Evolutionary conservation across 164 flowering plant species (phyloP).

Genomic region (Brasenia schreberi): DNA sequence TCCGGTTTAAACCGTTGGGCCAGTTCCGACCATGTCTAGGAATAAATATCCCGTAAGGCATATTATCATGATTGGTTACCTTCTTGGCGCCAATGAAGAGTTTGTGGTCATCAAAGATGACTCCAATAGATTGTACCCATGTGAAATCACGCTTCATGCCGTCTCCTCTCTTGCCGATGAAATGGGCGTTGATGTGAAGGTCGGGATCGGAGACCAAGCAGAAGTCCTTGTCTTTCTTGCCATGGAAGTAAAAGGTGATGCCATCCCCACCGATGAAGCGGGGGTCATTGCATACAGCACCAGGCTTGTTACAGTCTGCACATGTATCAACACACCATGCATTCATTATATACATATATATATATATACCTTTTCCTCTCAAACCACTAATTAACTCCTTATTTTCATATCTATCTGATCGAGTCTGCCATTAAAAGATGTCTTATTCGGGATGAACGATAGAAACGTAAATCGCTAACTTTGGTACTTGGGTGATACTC

Average conservation of each 20-base stretch:
- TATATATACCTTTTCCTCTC: background rate
- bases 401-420: background rate
- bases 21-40: too few species aligned
- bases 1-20: too few species aligned
- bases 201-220: constrained; percentile 19
- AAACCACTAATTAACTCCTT: background rate
- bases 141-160: constrained; percentile 14
- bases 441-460: background rate
- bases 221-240: constrained; percentile 18
- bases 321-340: background rate
- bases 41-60: too few species aligned
- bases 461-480: background rate
- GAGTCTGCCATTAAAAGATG: background rate
- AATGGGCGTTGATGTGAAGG: constrained; percentile 6
- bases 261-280: constrained; percentile 25
- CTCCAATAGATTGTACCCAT: constrained; percentile 16
- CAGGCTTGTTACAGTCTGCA: constrained; percentile 15
- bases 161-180: constrained; percentile 12
- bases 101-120: constrained; percentile 10
- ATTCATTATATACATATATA: too few species aligned
- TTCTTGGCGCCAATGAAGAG: constrained; percentile 9
- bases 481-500: background rate
- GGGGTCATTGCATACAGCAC: constrained; percentile 21
- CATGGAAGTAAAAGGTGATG: constrained; percentile 24
- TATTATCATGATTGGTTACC: too few species aligned